Evolutionary conservation across 75 land plant species (phyloP).

Genomic region (Pinus tabuliformis): DNA sequence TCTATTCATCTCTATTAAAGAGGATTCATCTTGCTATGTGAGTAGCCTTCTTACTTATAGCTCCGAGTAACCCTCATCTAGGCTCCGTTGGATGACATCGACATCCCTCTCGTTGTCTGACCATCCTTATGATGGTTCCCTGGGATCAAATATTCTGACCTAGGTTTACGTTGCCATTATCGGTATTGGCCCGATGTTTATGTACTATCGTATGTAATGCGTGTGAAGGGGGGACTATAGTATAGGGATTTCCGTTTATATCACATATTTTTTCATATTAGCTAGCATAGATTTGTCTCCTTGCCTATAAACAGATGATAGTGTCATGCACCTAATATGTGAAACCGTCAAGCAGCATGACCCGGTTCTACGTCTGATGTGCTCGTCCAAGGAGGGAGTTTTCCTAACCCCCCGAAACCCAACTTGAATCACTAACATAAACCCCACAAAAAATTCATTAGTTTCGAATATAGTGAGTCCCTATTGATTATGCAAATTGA

Average conservation of each 20-base stretch:
- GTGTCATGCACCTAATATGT: not conserved
- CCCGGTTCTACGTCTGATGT: not conserved
- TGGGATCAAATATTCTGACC: not conserved
- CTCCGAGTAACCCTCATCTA: constrained; percentile 1
- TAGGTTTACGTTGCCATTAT: not conserved
- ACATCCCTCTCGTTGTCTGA: not conserved
- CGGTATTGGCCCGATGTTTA: not conserved
- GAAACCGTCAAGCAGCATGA: not conserved
- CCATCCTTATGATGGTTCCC: constrained; percentile 3
- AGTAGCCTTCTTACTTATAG: not conserved
- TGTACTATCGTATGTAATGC: not conserved
- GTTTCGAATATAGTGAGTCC: no score
- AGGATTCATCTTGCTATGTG: not conserved
- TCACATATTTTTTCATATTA: not conserved
- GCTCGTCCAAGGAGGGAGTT: constrained; percentile 4
- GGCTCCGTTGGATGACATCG: not conserved
- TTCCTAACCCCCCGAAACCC: not conserved
- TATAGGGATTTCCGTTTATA: not conserved
- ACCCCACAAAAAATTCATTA: no score
- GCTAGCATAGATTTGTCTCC: not conserved
- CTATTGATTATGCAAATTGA: no score
- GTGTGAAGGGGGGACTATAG: no score
- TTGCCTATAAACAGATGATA: not conserved
- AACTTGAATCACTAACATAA: no score
- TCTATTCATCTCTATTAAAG: constrained; percentile 4